Evolutionary conservation across 495 filamentous ascomycete genomes (phyloP).

Genomic region (Penicillium crystallinum): DNA sequence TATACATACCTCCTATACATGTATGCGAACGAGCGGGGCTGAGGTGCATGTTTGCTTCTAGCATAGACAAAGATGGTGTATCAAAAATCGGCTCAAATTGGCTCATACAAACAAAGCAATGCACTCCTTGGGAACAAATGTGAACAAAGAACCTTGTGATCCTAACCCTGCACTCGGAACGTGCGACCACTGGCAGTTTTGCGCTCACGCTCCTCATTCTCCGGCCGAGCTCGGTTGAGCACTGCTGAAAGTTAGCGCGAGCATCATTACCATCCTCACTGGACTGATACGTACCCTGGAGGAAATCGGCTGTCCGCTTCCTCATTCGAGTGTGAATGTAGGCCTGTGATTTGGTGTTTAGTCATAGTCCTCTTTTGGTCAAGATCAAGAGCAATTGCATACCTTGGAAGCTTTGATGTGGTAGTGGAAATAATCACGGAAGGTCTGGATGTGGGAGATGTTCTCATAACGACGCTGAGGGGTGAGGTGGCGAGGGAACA

Average conservation of each 20-base stretch:
- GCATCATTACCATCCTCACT: neutral
- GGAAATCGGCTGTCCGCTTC: conserved; percentile 92
- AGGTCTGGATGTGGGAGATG: conserved; percentile 98
- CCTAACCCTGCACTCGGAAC: conserved; percentile 69
- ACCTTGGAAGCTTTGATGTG: conserved; percentile 99
- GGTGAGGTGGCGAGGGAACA: conserved; percentile 93
- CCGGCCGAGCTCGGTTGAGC: conserved; percentile 82
- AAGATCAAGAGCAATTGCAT: conserved; percentile 5
- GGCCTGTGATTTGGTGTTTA: conserved; percentile 48
- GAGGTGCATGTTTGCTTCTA: no score
- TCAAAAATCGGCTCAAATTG: conserved; percentile 11
- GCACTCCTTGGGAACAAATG: conserved; percentile 17
- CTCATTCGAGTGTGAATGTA: conserved; percentile 99
- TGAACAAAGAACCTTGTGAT: conserved; percentile 8
- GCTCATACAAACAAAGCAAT: conserved; percentile 22
- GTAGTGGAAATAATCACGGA: conserved; percentile 99
- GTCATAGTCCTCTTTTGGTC: neutral
- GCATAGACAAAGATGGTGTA: neutral
- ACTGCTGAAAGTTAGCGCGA: conserved; percentile 49
- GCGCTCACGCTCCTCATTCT: conserved; percentile 94
- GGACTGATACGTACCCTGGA: conserved; percentile 64
- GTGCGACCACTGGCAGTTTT: conserved; percentile 97
- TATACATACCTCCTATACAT: no score
- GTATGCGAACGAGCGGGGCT: no score
- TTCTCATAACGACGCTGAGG: conserved; percentile 84